phyloP scores from a whole-genome alignment of 345 rosid species.

The Euphorbia lathyris region DNA sequence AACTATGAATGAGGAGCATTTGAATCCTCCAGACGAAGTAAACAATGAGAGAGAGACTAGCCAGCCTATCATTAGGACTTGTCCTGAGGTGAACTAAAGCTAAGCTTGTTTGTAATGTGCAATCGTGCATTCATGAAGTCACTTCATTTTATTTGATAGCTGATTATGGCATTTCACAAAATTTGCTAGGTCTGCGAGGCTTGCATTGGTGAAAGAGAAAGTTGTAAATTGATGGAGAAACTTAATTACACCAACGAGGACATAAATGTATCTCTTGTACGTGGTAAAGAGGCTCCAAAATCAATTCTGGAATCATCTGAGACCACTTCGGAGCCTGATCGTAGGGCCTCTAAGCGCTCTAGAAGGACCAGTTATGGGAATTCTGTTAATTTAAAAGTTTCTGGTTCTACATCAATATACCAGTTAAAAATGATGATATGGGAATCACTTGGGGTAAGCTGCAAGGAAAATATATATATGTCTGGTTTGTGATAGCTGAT shows the following conservation, averaged over 20 bases:
- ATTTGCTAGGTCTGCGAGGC: slow-evolving; percentile 67
- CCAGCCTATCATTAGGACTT: slow-evolving; percentile 52
- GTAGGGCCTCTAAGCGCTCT: slow-evolving; percentile 84
- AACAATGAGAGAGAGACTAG: slow-evolving; percentile 50
- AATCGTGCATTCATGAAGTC: background rate
- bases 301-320: slow-evolving; percentile 80
- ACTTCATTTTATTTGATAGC: slow-evolving; percentile 1
- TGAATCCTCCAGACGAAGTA: slow-evolving; percentile 45
- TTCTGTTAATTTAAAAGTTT: slow-evolving; percentile 72
- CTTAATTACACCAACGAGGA: slow-evolving; percentile 76
- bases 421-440: slow-evolving; percentile 99
- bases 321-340: slow-evolving; percentile 60
- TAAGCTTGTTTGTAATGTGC: background rate
- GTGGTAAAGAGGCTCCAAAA: slow-evolving; percentile 92
- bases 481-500: slow-evolving; percentile 7
- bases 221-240: slow-evolving; percentile 82
- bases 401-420: slow-evolving; percentile 82
- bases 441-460: slow-evolving; percentile 96
- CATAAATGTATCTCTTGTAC: slow-evolving; percentile 68
- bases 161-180: slow-evolving; percentile 6
- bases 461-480: background rate
- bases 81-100: slow-evolving; percentile 61
- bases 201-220: slow-evolving; percentile 94
- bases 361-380: slow-evolving; percentile 72
- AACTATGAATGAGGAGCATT: slow-evolving; percentile 39